Percentiles rank a stretch among this genome's conserved stretches.
phyloP scores from a whole-genome alignment of 1,284 basidiomycete species.

The Ustanciosporium gigantosporum region DNA sequence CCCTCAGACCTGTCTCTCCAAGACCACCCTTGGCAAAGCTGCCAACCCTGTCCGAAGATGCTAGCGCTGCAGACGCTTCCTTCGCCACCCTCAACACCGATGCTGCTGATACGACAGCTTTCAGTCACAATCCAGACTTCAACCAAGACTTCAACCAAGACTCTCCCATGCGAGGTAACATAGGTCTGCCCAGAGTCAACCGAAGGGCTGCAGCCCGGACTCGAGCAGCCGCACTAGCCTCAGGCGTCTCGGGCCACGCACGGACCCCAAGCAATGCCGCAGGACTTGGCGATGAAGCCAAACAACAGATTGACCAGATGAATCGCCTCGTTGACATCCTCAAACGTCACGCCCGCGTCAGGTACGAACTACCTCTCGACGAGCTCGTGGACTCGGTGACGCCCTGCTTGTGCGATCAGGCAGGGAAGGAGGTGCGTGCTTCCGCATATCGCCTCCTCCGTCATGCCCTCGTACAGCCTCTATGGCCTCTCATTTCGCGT shows the following conservation, averaged over 20 bases:
- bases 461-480: conserved; percentile 72
- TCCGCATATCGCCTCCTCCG: conserved; percentile 84
- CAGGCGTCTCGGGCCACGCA: conserved; percentile 20
- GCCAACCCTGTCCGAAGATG: conserved; percentile 15
- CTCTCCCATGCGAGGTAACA: conserved; percentile 14
- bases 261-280: conserved; percentile 44
- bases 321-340: conserved; percentile 72
- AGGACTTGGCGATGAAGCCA: conserved; percentile 40
- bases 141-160: conserved; percentile 6
- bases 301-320: conserved; percentile 62
- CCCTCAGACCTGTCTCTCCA: conserved; percentile 18
- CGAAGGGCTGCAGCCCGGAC: conserved; percentile 27
- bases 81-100: neutral
- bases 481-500: conserved; percentile 64
- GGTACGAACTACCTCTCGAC: conserved; percentile 73
- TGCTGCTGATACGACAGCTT: neutral
- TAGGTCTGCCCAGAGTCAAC: conserved; percentile 21
- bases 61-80: neutral
- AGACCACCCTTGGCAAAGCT: conserved; percentile 17
- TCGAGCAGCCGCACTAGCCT: conserved; percentile 33
- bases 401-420: conserved; percentile 75
- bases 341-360: conserved; percentile 75
- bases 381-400: conserved; percentile 74
- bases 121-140: neutral
- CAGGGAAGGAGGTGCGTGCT: conserved; percentile 76